Evolutionary conservation across 176 grass and related monocot genomes (phyloP).

Genomic region (Bolboschoenus planiculmis): DNA sequence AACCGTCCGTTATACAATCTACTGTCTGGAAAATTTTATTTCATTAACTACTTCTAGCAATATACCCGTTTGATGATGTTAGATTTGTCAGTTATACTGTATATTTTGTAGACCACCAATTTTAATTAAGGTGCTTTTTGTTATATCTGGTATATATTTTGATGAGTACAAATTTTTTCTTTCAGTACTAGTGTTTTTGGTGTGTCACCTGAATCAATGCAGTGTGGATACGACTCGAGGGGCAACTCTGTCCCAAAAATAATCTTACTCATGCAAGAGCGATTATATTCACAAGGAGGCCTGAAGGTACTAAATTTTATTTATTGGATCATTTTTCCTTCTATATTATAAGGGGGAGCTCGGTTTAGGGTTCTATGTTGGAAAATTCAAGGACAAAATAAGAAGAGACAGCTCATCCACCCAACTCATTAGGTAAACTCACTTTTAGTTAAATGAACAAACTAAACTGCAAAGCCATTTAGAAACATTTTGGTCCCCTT

Average conservation of each 20-base stretch:
- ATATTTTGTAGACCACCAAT: neutral
- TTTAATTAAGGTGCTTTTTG: too few relatives aligned
- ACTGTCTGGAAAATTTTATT: neutral
- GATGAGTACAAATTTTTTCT: neutral
- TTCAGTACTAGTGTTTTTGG: conserved; percentile 67
- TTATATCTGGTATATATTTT: too few relatives aligned
- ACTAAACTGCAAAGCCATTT: neutral
- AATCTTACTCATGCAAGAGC: conserved; percentile 69
- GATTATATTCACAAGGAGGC: conserved; percentile 60
- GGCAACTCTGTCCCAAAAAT: conserved; percentile 85
- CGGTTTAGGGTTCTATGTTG: neutral
- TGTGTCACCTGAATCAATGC: conserved; percentile 81
- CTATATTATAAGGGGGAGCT: neutral
- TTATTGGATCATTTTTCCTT: neutral
- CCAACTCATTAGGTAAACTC: neutral
- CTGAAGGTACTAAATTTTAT: conserved; percentile 44
- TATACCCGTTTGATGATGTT: neutral
- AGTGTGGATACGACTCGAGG: conserved; percentile 58
- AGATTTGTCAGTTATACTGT: neutral
- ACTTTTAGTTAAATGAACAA: neutral
- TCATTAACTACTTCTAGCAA: neutral
- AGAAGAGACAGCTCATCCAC: neutral
- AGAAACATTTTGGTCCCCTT: neutral
- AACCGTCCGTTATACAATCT: neutral
- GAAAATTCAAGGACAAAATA: neutral